Evolutionary conservation across 805 yeast species (phyloP).

Genomic region (Candida argentea): DNA sequence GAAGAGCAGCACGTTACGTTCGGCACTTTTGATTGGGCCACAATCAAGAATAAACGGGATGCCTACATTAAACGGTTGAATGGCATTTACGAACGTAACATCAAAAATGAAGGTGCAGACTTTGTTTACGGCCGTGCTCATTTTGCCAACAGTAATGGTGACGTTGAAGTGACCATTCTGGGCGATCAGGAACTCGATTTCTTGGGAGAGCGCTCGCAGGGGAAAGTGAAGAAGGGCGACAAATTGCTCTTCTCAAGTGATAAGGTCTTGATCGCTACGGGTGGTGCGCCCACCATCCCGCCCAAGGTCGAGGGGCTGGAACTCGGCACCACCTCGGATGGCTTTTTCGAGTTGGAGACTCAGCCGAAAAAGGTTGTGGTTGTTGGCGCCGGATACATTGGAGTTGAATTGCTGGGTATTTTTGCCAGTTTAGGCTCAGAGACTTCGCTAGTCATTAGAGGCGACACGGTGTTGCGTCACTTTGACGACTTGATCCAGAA

Average conservation of each 20-base stretch:
- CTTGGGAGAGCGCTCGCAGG: slow-evolving; percentile 19
- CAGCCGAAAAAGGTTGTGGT: slow-evolving; percentile 92
- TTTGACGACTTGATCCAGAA: slow-evolving; percentile 77
- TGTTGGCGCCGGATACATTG: slow-evolving; percentile 98
- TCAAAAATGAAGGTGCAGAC: slow-evolving; percentile 84
- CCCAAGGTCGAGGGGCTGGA: slow-evolving; percentile 68
- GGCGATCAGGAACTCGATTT: slow-evolving; percentile 31
- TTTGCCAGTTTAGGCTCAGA: slow-evolving; percentile 83
- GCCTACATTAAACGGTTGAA: slow-evolving; percentile 82
- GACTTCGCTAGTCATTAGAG: slow-evolving; percentile 81
- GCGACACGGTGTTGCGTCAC: slow-evolving; percentile 79
- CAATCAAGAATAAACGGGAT: slow-evolving; percentile 79
- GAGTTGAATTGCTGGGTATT: slow-evolving; percentile 91
- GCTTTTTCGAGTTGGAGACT: slow-evolving; percentile 67
- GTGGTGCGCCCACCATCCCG: slow-evolving; percentile 78
- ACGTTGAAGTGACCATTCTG: slow-evolving; percentile 60
- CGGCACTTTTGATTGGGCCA: slow-evolving; percentile 69
- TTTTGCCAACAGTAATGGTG: slow-evolving; percentile 51
- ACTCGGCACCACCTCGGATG: slow-evolving; percentile 79
- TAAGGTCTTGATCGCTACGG: slow-evolving; percentile 81
- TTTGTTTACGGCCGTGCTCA: slow-evolving; percentile 78
- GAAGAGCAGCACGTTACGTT: slow-evolving; percentile 37
- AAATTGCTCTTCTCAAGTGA: slow-evolving; percentile 63
- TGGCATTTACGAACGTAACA: slow-evolving; percentile 86
- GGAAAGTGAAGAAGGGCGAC: slow-evolving; percentile 38